phyloP scores from a whole-genome alignment of 768 basidiomycete species.

The Kwoniella shandongensis region DNA sequence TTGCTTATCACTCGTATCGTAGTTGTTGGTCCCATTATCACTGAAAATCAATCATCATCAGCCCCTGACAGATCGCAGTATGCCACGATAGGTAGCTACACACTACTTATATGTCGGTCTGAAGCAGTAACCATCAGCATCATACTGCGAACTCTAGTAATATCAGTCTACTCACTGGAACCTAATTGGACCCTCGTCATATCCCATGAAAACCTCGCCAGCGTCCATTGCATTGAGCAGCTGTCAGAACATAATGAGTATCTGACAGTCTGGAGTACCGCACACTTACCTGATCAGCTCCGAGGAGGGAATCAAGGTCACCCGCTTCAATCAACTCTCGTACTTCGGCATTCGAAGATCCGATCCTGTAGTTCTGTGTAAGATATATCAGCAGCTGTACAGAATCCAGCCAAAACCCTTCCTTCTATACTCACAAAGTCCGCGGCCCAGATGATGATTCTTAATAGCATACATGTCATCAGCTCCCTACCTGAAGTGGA shows the following conservation, averaged over 20 bases:
- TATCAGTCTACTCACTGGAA: slow-evolving; percentile 58
- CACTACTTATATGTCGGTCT: slow-evolving; percentile 87
- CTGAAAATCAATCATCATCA: slow-evolving; percentile 33
- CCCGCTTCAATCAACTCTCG: slow-evolving; percentile 65
- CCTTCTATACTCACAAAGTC: slow-evolving; percentile 67
- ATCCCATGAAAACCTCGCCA: slow-evolving; percentile 74
- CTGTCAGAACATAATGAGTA: slow-evolving; percentile 59
- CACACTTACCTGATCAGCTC: slow-evolving; percentile 77
- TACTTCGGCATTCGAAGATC: slow-evolving; percentile 78
- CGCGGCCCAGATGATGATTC: slow-evolving; percentile 88
- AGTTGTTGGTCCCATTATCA: slow-evolving; percentile 64
- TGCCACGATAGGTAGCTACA: slow-evolving; percentile 58
- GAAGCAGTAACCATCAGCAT: background rate
- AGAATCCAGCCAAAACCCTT: background rate
- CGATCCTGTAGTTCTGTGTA: slow-evolving; percentile 77
- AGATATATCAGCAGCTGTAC: background rate
- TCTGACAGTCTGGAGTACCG: slow-evolving; percentile 1
- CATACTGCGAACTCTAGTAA: background rate
- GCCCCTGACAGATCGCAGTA: background rate
- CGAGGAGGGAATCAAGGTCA: slow-evolving; percentile 71
- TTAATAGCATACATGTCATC: slow-evolving; percentile 51
- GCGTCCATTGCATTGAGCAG: slow-evolving; percentile 70
- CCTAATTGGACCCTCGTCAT: slow-evolving; percentile 82
- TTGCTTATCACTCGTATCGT: slow-evolving; percentile 95
- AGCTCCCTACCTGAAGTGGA: background rate